These are phyloP conservation scores for Teunomyces kruisii DNA, from an alignment of 805 yeast species.

Conservation along the genomic window DNA sequence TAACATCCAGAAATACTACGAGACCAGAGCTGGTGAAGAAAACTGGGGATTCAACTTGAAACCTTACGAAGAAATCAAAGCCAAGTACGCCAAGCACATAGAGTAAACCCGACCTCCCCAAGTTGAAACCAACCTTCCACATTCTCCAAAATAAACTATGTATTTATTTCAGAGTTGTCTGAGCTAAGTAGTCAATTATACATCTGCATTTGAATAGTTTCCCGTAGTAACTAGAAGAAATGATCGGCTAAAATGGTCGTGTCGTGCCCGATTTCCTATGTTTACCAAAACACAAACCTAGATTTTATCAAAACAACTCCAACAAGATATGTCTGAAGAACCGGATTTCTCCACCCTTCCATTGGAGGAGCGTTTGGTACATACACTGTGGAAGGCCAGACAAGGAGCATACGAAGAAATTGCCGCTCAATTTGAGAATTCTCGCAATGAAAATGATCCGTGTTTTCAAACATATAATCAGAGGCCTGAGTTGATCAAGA, in stretches of 20 bases:
- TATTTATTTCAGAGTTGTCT: not conserved
- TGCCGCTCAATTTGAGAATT: constrained; percentile 47
- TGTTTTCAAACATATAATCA: constrained; percentile 51
- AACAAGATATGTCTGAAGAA: constrained; percentile 36
- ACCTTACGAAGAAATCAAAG: constrained; percentile 50
- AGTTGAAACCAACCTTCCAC: not conserved
- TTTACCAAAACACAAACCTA: constrained; percentile 1
- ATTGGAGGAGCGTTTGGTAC: constrained; percentile 57
- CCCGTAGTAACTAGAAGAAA: too few species aligned
- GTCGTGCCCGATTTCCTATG: not conserved
- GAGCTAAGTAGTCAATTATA: not conserved
- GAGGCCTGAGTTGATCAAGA: constrained; percentile 56
- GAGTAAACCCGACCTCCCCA: constrained; percentile 13
- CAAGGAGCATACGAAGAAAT: constrained; percentile 74
- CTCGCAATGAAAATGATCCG: constrained; percentile 55
- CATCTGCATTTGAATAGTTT: constrained; percentile 1
- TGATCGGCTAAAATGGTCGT: not conserved
- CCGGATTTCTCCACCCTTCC: constrained; percentile 65
- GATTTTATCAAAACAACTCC: not conserved
- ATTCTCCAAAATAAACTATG: not conserved
- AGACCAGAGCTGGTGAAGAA: constrained; percentile 58
- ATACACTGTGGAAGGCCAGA: constrained; percentile 77
- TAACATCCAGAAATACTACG: constrained; percentile 46
- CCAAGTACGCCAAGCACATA: constrained; percentile 26
- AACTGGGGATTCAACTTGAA: constrained; percentile 54